Evolutionary conservation across 2,329 filamentous ascomycete genomes (phyloP).

Genomic region (Phoma sp.): DNA sequence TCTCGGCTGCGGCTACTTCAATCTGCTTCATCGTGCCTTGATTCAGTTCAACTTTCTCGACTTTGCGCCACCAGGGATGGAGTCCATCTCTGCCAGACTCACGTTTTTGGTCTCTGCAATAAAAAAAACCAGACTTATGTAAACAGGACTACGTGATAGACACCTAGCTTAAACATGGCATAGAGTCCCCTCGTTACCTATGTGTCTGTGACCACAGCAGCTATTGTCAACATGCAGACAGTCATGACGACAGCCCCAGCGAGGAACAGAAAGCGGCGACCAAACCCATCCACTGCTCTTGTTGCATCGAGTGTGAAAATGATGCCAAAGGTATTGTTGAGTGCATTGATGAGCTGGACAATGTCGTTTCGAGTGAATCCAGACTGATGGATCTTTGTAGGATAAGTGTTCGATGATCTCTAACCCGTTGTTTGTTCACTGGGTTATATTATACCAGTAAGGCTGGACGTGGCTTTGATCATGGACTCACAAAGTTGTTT

Average conservation of each 20-base stretch:
- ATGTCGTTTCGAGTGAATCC: slow-evolving; percentile 59
- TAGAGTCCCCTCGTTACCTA: slow-evolving; percentile 1
- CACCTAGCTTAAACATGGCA: slow-evolving; percentile 5
- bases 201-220: slow-evolving; percentile 60
- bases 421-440: slow-evolving; percentile 69
- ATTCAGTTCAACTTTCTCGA: slow-evolving; percentile 1
- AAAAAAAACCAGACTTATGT: neutral
- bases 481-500: slow-evolving; percentile 58
- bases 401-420: slow-evolving; percentile 72
- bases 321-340: slow-evolving; percentile 72
- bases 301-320: slow-evolving; percentile 72
- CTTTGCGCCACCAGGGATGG: neutral
- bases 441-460: slow-evolving; percentile 25
- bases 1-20: neutral
- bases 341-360: slow-evolving; percentile 72
- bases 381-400: slow-evolving; percentile 71
- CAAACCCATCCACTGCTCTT: slow-evolving; percentile 72
- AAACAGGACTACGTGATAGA: neutral
- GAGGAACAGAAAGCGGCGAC: slow-evolving; percentile 69
- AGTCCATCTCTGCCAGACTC: slow-evolving; percentile 1
- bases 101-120: slow-evolving; percentile 7
- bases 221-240: slow-evolving; percentile 69
- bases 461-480: too few species aligned
- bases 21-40: neutral
- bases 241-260: slow-evolving; percentile 70